Conservation (phyloP, 257 asterid genomes). For the Capsicum pubescens region DNA sequence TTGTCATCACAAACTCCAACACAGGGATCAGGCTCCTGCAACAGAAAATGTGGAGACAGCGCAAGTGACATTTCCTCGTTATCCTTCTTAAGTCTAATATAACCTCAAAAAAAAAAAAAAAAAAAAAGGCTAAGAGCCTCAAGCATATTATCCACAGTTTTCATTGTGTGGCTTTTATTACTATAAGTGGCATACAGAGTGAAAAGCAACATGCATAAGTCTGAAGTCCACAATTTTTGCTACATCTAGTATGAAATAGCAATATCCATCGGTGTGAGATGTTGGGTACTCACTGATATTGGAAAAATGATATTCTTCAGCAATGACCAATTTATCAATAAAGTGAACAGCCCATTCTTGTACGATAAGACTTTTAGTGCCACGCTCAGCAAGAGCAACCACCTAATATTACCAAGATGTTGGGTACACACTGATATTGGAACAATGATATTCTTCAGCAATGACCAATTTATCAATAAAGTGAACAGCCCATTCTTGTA, state of each 20-base stretch:
- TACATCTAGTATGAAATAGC: not conserved
- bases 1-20: constrained; percentile 55
- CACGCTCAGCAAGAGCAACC: not conserved
- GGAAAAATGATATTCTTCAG: not conserved
- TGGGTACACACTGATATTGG: constrained; percentile 15
- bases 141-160: not conserved
- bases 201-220: constrained; percentile 3
- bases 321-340: not conserved
- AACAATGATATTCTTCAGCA: constrained; percentile 4
- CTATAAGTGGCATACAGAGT: not conserved
- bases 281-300: constrained; percentile 18
- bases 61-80: not conserved
- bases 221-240: not conserved
- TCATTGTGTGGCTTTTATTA: not conserved
- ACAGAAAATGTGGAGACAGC: constrained; percentile 31
- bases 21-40: constrained; percentile 70
- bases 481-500: not conserved
- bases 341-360: not conserved
- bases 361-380: not conserved
- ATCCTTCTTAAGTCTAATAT: constrained; percentile 16
- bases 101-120: not conserved
- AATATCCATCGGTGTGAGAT: constrained; percentile 14
- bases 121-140: not conserved
- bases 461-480: not conserved
- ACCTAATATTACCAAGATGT: not conserved